phyloP scores from a whole-genome alignment of 148 eudicot genomes.

The Fallopia convolvulus region DNA sequence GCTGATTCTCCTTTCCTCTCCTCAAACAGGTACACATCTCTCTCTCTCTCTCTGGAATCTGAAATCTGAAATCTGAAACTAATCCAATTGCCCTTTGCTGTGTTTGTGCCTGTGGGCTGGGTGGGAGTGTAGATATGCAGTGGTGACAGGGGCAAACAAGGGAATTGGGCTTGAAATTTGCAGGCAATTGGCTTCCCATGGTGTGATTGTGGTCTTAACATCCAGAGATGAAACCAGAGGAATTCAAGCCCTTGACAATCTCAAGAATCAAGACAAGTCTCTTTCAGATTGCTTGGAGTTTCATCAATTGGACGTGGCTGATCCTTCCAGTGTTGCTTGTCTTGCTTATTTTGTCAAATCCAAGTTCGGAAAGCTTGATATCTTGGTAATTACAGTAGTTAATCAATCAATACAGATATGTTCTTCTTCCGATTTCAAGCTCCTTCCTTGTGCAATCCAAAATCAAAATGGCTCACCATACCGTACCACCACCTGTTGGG shows the following conservation, averaged over 20 bases:
- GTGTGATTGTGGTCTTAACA: conserved; percentile 34
- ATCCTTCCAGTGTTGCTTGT: conserved; percentile 27
- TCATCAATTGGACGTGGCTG: conserved; percentile 50
- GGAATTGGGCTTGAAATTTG: conserved; percentile 45
- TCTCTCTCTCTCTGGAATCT: no score
- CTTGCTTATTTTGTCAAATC: conserved; percentile 31
- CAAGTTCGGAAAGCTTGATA: conserved; percentile 48
- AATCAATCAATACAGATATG: not conserved
- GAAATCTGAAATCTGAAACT: no score
- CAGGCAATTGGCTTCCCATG: conserved; percentile 44
- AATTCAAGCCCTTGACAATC: conserved; percentile 22
- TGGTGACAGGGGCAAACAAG: conserved; percentile 41
- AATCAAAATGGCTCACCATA: no score
- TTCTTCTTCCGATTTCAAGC: not conserved
- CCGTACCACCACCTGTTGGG: no score
- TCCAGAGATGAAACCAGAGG: conserved; percentile 43
- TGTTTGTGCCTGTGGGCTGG: not conserved
- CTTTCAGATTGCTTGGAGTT: conserved; percentile 10
- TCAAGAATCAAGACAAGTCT: not conserved
- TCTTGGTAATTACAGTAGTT: conserved; percentile 36
- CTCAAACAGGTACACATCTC: no score
- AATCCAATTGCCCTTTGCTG: not conserved
- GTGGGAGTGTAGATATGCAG: conserved; percentile 32
- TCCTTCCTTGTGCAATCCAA: no score
- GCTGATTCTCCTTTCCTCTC: no score